Conservation (phyloP, 768 basidiomycete genomes). For the Amanita brunnescens region DNA sequence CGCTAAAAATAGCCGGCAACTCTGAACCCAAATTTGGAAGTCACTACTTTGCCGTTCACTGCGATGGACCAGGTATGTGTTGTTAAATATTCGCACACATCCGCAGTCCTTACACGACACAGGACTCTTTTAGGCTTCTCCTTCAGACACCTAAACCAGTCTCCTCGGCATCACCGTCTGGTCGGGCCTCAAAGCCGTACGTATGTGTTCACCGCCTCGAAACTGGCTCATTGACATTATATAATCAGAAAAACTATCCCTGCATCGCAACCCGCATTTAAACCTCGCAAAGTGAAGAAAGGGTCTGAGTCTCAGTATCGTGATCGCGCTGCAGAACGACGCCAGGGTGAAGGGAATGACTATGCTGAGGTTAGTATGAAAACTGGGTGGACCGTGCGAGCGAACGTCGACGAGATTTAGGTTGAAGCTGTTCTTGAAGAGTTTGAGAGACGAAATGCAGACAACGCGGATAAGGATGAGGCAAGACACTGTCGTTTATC, state of each 20-base stretch:
- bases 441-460: slow-evolving; percentile 60
- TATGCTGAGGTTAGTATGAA: slow-evolving; percentile 51
- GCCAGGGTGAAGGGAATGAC: slow-evolving; percentile 58
- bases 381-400: not conserved
- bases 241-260: slow-evolving; percentile 36
- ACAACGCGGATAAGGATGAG: slow-evolving; percentile 45
- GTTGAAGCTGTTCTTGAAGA: slow-evolving; percentile 78
- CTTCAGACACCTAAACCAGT: slow-evolving; percentile 26
- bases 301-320: slow-evolving; percentile 45
- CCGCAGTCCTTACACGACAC: not conserved
- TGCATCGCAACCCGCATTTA: slow-evolving; percentile 58
- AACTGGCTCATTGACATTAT: not conserved
- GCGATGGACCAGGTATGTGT: slow-evolving; percentile 6
- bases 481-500: slow-evolving; percentile 28
- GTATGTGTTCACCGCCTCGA: slow-evolving; percentile 10
- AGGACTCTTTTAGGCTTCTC: slow-evolving; percentile 57
- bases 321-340: slow-evolving; percentile 68
- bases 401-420: slow-evolving; percentile 24
- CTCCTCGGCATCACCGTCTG: slow-evolving; percentile 19
- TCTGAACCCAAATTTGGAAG: not conserved
- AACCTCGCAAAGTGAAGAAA: slow-evolving; percentile 75
- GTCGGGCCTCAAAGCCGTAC: slow-evolving; percentile 23
- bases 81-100: not conserved
- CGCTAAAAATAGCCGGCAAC: not conserved
- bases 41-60: not conserved